Conservation (phyloP, 345 rosid genomes). For the Populus deltoides region DNA sequence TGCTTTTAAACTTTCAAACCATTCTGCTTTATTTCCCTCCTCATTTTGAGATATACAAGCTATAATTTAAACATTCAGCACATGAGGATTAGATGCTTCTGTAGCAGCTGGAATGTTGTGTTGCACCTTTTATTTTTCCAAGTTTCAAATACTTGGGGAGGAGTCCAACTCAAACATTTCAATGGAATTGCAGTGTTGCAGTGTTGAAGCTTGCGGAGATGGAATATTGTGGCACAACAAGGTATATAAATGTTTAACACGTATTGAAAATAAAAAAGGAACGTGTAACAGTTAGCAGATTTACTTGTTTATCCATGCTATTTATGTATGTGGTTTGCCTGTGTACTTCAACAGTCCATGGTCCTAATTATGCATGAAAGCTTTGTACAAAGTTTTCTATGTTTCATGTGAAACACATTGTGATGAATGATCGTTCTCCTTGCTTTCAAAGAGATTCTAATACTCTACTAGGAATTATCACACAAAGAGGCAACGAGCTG, state of each 20-base stretch:
- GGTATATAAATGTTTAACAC: conserved; percentile 41
- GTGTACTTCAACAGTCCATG: too few species aligned
- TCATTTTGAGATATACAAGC: neutral
- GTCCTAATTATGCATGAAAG: neutral
- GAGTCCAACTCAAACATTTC: conserved; percentile 8
- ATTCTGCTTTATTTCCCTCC: neutral
- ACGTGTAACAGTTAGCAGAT: neutral
- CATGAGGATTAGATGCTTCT: neutral
- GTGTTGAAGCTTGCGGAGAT: conserved; percentile 76
- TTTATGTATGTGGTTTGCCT: neutral
- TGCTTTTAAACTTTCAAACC: neutral
- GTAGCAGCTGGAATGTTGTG: neutral
- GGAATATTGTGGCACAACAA: conserved; percentile 96
- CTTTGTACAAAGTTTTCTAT: neutral
- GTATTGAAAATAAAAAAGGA: neutral
- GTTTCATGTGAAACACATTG: neutral
- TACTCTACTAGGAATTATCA: neutral
- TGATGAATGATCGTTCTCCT: neutral
- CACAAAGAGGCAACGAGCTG: neutral
- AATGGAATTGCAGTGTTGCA: conserved; percentile 63
- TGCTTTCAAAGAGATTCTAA: too few species aligned
- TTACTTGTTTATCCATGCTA: neutral
- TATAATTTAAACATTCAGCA: neutral
- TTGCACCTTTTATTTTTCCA: neutral
- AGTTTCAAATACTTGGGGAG: neutral